Evolutionary conservation across 257 asterid species (phyloP), one percentile per base, ranked within the genome.

Genomic region (Fraxinus cuspidata): DNA sequence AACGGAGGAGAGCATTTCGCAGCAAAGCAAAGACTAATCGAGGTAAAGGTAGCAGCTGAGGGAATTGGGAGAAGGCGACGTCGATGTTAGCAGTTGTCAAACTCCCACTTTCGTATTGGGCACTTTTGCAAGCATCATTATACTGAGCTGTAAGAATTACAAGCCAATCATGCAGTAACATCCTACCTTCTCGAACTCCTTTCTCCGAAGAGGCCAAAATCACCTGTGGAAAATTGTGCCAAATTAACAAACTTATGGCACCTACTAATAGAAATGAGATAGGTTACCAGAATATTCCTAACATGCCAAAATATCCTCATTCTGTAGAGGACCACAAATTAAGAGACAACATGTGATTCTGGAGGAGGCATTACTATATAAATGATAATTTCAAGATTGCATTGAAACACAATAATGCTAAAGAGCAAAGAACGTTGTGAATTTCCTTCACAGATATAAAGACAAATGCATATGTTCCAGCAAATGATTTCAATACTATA

Each of bases 121-220:
- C 82, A 84, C 88, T 90, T 77, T 90, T 96, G 90, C 71, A 89
- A 71, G 94, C 90, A 71, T 93, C 97, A 77, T 93, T 93, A 66
- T 96, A 93, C 81, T 90, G 99, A 80, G 99, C 97, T 21, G 88
- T 90, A 47, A 96, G 98, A 78, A 91, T 88, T 80, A 96, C 99
- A 80, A 96, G 97, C 99, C 99, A 96, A 86, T 96, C 97, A 21
- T 96, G 98, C 70, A 96, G 92, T 86, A 90, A 85, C 81, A 90
- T 81, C 85, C 99, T 88, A 70, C 89, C 99, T 82, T 93, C 99
- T 77, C 99, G 92, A 81, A 96, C 94, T 21, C 99, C 99, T 74
- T 93, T 83, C 86, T 96, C 98, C 89, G 93, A 84, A 3, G 98
- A 93, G 73, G 97, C 89, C 79, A 87, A 79, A 78, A 96, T 93